Evolutionary conservation across 2,329 filamentous ascomycete genomes (phyloP), one percentile per base, ranked within the genome.

Genomic region (Aphanocladium album): DNA sequence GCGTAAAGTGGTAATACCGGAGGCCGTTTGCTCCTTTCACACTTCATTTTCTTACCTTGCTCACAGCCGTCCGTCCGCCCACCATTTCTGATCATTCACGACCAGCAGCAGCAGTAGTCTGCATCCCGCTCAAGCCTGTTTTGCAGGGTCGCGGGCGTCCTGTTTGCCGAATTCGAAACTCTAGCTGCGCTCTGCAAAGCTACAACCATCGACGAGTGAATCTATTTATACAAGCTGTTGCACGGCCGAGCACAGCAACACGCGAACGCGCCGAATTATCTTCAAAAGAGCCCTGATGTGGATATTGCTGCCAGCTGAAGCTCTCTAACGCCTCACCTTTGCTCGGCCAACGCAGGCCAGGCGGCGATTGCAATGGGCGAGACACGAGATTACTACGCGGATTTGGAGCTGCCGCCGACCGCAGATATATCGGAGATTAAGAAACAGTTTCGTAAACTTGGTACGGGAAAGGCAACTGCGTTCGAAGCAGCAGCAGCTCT

Each of bases 371-470:
- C 37, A 63, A 76, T 76, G 74, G 73, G 67, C 19, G 63, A 69
- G 60, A 83, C 80, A 67, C 84, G 86, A 68, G 89, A 96, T 75
- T 95, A 95, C 75, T 96, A 96, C 76, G 88, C 86, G 63, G 91
- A 96, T 76, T 80, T 96, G 60, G 90, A 90, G 65, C 76, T 96
- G 60, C 74, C 84, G 2, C 77, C 83, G 12, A 83, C 82, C 67
- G 90, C 90, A 57, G 85, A 89, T 65, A 76, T 85, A 47, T 83
- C 87, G 33, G 90, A 95, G 45, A 87, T 96, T 71, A 93, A 91
- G 77, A 95, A 89, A 74, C 89, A 93, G 69, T 96, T 92, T 74
- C 85, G 89, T 66, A 92, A 91, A 73, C 83, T 96, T 69, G 89
- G 89, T 91, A 77, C 61, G 79, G 17, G 30, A 25, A 56, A 5